Conservation (phyloP, 257 asterid genomes). For the Salvia hispanica region DNA sequence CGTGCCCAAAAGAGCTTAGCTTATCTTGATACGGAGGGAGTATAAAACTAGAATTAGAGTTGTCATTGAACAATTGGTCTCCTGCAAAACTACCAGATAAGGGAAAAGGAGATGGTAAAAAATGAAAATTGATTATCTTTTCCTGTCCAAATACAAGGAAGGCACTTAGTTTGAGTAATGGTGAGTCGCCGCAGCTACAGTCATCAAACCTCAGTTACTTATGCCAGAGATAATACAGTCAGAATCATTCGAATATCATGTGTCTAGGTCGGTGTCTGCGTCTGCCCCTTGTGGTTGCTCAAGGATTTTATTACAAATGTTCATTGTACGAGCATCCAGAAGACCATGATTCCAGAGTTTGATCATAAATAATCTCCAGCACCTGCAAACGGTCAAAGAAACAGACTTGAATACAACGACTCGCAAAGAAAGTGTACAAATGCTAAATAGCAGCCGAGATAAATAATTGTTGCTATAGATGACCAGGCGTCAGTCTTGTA, state of each 20-base stretch:
- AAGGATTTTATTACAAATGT: slow-evolving; percentile 63
- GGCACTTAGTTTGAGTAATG: slow-evolving; percentile 6
- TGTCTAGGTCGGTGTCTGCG: slow-evolving; percentile 36
- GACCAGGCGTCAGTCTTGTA: not conserved
- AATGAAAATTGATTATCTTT: not conserved
- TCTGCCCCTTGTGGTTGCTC: slow-evolving; percentile 47
- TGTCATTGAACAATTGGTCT: slow-evolving; percentile 8
- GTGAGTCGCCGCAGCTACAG: not conserved
- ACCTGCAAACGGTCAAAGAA: slow-evolving; percentile 50
- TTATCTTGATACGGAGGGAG: no score
- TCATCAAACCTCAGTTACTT: not conserved
- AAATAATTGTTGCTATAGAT: not conserved
- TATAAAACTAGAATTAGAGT: not conserved
- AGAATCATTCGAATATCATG: not conserved
- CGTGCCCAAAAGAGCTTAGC: no score
- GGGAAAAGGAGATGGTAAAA: not conserved
- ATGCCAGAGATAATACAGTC: not conserved
- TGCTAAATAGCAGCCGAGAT: not conserved
- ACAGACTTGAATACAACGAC: slow-evolving; percentile 13
- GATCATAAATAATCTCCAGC: slow-evolving; percentile 92
- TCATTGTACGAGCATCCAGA: slow-evolving; percentile 79
- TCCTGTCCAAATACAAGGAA: not conserved
- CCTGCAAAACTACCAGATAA: not conserved
- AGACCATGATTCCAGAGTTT: slow-evolving; percentile 97
- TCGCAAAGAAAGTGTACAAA: not conserved